phyloP scores from a whole-genome alignment of 2,329 filamentous ascomycete species.

The Alternaria gansuensis region DNA sequence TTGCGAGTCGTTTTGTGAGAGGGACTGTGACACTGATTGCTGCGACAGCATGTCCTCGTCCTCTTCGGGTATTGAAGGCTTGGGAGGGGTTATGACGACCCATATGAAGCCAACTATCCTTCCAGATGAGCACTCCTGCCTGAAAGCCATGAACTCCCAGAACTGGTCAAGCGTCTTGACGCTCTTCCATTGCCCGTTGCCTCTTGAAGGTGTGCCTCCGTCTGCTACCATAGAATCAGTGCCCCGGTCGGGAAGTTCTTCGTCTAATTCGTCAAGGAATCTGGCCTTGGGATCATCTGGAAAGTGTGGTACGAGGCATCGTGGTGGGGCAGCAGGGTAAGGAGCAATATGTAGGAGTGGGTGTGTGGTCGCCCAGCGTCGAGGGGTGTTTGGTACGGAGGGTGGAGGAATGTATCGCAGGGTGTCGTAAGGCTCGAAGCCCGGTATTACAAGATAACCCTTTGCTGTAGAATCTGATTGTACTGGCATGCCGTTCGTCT shows the following conservation, averaged over 20 bases:
- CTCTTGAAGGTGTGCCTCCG: conserved; percentile 57
- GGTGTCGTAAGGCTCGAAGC: conserved; percentile 82
- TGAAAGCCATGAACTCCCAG: conserved; percentile 98
- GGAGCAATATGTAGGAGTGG: conserved; percentile 78
- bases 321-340: conserved; percentile 72
- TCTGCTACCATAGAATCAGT: conserved; percentile 46
- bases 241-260: conserved; percentile 71
- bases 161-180: conserved; percentile 88
- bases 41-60: conserved; percentile 43
- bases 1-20: conserved; percentile 32
- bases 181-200: conserved; percentile 79
- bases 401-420: conserved; percentile 76
- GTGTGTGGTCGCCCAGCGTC: conserved; percentile 67
- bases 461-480: conserved; percentile 59
- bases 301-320: conserved; percentile 87
- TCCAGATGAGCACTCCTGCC: conserved; percentile 94
- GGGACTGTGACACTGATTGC: conserved; percentile 28
- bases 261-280: conserved; percentile 87
- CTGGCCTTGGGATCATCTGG: conserved; percentile 95
- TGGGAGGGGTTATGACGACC: conserved; percentile 78
- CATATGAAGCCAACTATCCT: conserved; percentile 93
- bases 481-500: conserved; percentile 25
- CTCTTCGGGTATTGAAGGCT: conserved; percentile 47
- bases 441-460: conserved; percentile 87
- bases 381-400: conserved; percentile 51